phyloP scores from a whole-genome alignment of 495 filamentous ascomycete species.

The Neurospora africana region DNA sequence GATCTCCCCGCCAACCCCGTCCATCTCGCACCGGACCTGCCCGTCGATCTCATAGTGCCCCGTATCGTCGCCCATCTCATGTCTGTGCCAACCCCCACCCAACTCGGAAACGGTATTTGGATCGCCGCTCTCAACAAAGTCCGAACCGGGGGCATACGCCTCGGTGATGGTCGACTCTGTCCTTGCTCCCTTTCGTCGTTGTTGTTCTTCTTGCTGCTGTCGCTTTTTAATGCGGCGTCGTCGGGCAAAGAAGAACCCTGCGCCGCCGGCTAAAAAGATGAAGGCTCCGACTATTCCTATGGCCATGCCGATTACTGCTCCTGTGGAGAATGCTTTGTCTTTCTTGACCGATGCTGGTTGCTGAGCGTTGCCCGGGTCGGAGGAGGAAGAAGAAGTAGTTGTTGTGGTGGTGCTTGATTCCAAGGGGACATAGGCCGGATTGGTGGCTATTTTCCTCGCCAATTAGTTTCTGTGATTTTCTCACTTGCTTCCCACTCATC shows the following conservation, averaged over 20 bases:
- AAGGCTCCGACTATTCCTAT: conserved; percentile 8
- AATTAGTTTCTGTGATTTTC: background rate
- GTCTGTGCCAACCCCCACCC: conserved; percentile 12
- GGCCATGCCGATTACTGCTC: conserved; percentile 3
- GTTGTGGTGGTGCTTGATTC: background rate
- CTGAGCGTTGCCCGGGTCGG: background rate
- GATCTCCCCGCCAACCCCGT: background rate
- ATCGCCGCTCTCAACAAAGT: background rate
- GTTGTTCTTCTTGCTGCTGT: background rate
- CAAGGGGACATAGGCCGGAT: background rate
- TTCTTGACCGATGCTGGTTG: background rate
- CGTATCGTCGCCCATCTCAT: conserved; percentile 14
- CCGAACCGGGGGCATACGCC: background rate
- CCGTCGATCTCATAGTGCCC: conserved; percentile 18
- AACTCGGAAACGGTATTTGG: conserved; percentile 12
- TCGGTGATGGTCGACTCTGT: background rate
- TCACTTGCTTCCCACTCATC: background rate
- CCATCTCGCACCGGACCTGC: conserved; percentile 8
- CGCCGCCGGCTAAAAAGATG: background rate
- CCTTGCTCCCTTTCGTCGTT: background rate
- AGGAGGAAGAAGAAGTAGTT: background rate
- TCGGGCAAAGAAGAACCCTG: conserved; percentile 5
- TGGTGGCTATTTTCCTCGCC: background rate
- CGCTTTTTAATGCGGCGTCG: background rate
- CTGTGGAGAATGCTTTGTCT: background rate